These are phyloP conservation scores for Penicillium sp. DNA, from an alignment of 2,329 filamentous ascomycete species.

Conservation along the genomic window DNA sequence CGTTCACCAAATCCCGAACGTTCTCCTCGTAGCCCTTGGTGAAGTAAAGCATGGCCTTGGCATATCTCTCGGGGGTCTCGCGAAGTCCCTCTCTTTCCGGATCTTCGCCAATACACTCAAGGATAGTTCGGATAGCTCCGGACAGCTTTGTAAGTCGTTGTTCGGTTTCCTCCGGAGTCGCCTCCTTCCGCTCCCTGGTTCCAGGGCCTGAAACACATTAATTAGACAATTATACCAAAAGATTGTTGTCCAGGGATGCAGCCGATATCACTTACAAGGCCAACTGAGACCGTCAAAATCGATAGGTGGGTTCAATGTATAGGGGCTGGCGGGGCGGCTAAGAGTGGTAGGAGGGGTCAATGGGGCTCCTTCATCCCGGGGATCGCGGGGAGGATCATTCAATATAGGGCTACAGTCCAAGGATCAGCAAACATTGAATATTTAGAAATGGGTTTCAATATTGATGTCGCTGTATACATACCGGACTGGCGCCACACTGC, in stretches of 20 bases:
- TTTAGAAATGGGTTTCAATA: background rate
- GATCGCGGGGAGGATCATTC: constrained; percentile 53
- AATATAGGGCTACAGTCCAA: constrained; percentile 30
- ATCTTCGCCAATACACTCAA: constrained; percentile 66
- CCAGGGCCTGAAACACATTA: constrained; percentile 39
- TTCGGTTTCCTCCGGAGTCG: constrained; percentile 58
- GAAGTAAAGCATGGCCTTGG: constrained; percentile 92
- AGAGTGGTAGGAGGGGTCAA: constrained; percentile 52
- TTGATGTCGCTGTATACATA: constrained; percentile 14
- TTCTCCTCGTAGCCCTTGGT: constrained; percentile 98
- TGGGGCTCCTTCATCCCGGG: constrained; percentile 51
- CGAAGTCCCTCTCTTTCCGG: constrained; percentile 62
- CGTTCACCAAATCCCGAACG: constrained; percentile 84
- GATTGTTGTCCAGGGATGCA: background rate
- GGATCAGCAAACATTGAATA: constrained; percentile 6
- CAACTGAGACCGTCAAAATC: constrained; percentile 55
- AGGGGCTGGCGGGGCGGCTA: constrained; percentile 52
- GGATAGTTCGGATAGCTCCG: constrained; percentile 61
- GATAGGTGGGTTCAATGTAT: constrained; percentile 50
- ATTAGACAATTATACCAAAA: constrained; percentile 12
- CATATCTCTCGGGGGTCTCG: constrained; percentile 79
- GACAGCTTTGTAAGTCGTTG: constrained; percentile 60
- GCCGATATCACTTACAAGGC: constrained; percentile 46
- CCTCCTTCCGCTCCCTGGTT: constrained; percentile 54
- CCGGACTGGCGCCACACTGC: constrained; percentile 25